phyloP scores from a whole-genome alignment of 345 rosid species.

The Mangifera indica region DNA sequence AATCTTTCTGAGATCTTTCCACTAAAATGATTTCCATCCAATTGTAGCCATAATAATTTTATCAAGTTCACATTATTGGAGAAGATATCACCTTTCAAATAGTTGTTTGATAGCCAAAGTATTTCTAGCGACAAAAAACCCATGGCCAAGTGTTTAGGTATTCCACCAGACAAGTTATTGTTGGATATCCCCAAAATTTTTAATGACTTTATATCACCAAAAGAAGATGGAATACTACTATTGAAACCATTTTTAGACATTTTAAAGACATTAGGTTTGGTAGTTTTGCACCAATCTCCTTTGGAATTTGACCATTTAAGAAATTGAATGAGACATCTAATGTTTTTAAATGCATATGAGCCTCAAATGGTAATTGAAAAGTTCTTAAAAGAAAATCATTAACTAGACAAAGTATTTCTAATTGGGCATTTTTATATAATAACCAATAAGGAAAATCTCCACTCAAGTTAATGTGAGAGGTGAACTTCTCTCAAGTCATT shows the following conservation, averaged over 20 bases:
- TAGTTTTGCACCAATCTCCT: neutral
- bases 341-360: neutral
- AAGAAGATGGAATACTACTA: neutral
- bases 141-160: neutral
- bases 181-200: neutral
- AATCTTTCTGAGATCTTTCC: neutral
- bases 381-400: neutral
- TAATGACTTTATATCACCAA: neutral
- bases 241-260: neutral
- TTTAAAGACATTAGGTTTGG: neutral
- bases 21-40: too few relatives aligned
- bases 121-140: too few relatives aligned
- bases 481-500: neutral
- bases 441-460: conserved; percentile 12
- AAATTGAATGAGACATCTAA: conserved; percentile 16
- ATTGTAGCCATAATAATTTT: neutral
- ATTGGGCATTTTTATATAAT: neutral
- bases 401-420: neutral
- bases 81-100: too few relatives aligned
- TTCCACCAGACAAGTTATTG: too few relatives aligned
- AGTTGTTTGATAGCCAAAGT: too few relatives aligned
- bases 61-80: too few relatives aligned
- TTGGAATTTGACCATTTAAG: conserved; percentile 9
- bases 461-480: neutral
- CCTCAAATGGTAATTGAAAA: neutral